Evolutionary conservation across 225 moss, liverwort and hornwort species (phyloP), one percentile per base, ranked within the genome.

Genomic region (Lunularia cruciata): DNA sequence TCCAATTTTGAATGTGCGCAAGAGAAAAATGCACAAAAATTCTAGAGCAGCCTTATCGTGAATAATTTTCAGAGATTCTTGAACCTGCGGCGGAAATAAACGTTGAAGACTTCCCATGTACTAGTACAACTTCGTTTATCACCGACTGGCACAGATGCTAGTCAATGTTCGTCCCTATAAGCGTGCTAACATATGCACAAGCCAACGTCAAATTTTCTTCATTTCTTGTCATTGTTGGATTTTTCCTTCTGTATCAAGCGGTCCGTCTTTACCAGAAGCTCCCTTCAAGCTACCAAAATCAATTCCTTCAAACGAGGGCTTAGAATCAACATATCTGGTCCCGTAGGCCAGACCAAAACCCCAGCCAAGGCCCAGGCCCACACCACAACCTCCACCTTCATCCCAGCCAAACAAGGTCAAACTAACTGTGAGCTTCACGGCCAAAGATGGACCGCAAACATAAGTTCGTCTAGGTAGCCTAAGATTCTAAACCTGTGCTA

Each of bases 291-390:
- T 88, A 57, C 77, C 68, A 56, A 92, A 98, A 55, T 98, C 84
- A 14, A 91, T 83, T 45, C 96, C 91, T 72, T 86, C 82, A 77
- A 98, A 98, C 63, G 18, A 76, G 8, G 92, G 87, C 79, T 85
- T 98, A 8, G 93, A 88, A 46, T 98, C 90, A 4, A 91, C 81
- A 68, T 90, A 98, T 64, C 82, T 84, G 38, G 93, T 93, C 73
- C 96, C 93, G 74, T 84, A 98, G 0, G 87, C 93, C n/a, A 73
- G 63, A 48, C 96, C 96, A 78, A 98, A 98, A 55, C 91, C 93
- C 96, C 96, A 98, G 54, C 96, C 96, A 43, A 98, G 83, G 53
- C 92, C 96, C 60, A 98, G 70, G 1, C 93, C 96, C 70, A 98
- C 10, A 39, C 96, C 93, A 60, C 96, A 98, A 70, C 93, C 93